Base-by-base conservation (phyloP, 768 basidiomycete species). In the Lactifluus pinguis region DNA sequence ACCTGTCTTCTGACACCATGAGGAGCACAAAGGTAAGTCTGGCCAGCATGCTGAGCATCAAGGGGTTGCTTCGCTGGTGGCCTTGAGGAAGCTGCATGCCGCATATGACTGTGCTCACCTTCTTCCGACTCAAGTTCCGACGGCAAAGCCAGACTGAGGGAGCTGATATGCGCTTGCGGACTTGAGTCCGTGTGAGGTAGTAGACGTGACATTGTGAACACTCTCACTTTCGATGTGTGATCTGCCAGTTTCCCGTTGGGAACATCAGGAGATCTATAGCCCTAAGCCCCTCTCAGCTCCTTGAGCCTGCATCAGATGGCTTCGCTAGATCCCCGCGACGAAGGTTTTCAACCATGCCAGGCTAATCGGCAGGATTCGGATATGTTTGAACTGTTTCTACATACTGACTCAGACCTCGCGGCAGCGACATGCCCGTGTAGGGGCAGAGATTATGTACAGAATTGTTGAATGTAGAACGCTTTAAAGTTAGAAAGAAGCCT, bases 1-100 rank as follows among this genome's bases (percentile, higher is more conserved):
- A 49, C 15, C 14, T 50, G 25, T 14, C 48, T 51, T 19, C 49
- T 30, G 42, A 49, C 30, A 21, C 21, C 2, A 14, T 44, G 25
- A 21, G 38, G 17, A 25, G 25, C 36, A 30, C 48, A 11, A 11
- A n/a, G 21, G 42, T 5, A 1, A 9, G 39, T 36, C 29, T 48
- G 9, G 34, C 29, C 36, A 39, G 55, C 55, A 14, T 30, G 21
- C 21, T 14, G 21, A 19, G 21, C 45, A 19, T 19, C 21, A 41
- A 19, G 34, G 25, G 30, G 38, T 14, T 50, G 41, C 42, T 34
- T 55, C 42, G n/a, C 51, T 8, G 38, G n/a, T 10, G 7, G 47
- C 61, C 61, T 62, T 39, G 42, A 52, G 61, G 61, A 49, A 49
- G 19, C 32, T 48, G 56, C 61, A 39, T 49, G 45, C 45, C 17